Evolutionary conservation across 768 basidiomycete species (phyloP).

Genomic region (Gloeophyllum trabeum): DNA sequence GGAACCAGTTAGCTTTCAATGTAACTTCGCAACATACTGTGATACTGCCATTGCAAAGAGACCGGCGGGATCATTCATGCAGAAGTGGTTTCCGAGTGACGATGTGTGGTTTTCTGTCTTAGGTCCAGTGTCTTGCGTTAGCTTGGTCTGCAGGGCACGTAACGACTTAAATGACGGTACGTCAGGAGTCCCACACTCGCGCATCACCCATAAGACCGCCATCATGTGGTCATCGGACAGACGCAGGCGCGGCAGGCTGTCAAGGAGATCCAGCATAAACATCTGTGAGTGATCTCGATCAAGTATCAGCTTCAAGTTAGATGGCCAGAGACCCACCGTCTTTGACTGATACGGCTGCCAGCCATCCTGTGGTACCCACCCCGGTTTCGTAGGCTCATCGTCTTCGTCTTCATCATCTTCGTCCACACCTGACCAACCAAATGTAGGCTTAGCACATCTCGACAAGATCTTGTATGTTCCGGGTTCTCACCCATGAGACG

Average conservation of each 20-base stretch:
- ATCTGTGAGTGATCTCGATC: no score
- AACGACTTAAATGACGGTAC: constrained; percentile 19
- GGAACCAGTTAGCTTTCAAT: not conserved
- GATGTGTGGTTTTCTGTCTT: constrained; percentile 12
- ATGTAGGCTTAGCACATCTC: no score
- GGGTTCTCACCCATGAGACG: no score
- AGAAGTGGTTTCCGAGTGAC: constrained; percentile 18
- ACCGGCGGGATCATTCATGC: constrained; percentile 12
- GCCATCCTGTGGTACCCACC: no score
- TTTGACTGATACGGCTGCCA: not conserved
- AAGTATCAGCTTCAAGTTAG: no score
- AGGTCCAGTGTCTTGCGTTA: constrained; percentile 8
- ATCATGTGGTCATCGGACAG: constrained; percentile 22
- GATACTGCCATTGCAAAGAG: not conserved
- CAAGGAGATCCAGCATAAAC: constrained; percentile 22
- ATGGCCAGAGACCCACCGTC: not conserved
- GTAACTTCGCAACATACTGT: not conserved
- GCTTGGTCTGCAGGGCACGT: constrained; percentile 13
- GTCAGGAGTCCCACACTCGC: constrained; percentile 16
- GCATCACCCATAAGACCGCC: constrained; percentile 21
- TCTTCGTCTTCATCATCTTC: no score
- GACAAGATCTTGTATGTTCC: no score
- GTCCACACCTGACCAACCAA: no score
- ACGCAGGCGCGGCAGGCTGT: constrained; percentile 19
- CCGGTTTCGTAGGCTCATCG: no score